Evolutionary conservation across 768 basidiomycete species (phyloP), one percentile per base, ranked within the genome.

Genomic region (Mycena crocata): DNA sequence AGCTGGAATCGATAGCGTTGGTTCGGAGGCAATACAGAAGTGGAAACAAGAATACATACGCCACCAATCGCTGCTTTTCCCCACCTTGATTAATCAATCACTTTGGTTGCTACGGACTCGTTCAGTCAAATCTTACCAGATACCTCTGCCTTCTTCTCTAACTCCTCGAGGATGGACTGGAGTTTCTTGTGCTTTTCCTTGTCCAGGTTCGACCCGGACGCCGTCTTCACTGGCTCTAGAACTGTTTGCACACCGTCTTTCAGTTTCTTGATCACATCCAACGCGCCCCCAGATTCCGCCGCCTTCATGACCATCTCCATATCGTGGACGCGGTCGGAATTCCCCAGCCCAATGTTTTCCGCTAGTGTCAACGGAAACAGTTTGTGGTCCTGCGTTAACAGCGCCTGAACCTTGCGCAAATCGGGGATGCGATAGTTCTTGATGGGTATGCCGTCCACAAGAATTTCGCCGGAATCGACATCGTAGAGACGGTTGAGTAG

Each of bases 331-430:
- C 32, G 28, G 14, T 55, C 24, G 0, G 60, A 42, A 37, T 56
- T 21, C 28, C 81, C 82, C 19, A 84, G 64, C 23, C 71, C 77
- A 13, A 84, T 77, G 45, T 83, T 84, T 46, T 84, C 83, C 23
- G 68, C 64, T 5, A 83, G 51, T 1, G 78, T 74, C 9, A 84
- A 63, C 1, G 80, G 79, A 61, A 78, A 80, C 1, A 82, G 62
- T 10, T 62, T 64, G 58, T 80, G 82, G 10, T 79, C 75, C 61
- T 84, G 83, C 0, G 76, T 71, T 0, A 85, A 74, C 21, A 77
- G 73, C 8, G 81, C 79, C 5, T 74, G 79, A 0, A 74, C 74
- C 12, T 63, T 57, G 3, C 79, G 75, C 13, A 85, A 63, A 34
- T 76, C 75, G 2, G 69, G 61, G 12, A 76, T 55, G 1, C 46